Evolutionary conservation across 371 early-diverging fungal genomes (phyloP), one percentile per base, ranked within the genome.

Genomic region (Mortierella sp.): DNA sequence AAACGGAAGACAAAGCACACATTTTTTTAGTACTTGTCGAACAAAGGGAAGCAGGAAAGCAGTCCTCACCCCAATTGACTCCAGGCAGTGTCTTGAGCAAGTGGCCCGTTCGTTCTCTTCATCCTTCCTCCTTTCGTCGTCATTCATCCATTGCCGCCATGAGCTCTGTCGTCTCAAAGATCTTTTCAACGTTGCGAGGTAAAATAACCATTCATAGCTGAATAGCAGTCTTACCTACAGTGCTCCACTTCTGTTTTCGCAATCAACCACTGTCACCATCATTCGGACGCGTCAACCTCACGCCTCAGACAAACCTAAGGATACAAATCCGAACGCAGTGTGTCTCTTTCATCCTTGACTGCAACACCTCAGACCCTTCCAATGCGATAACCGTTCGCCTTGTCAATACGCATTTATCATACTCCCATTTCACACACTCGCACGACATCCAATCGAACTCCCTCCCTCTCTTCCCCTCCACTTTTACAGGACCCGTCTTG

Each of bases 401-500:
- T 34, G 55, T 4, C 7, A 19, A 19, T 19, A 8, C 11, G 13
- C 37, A 34, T 19, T 14, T 22, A 2, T 34, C 3, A 31, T 19
- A 34, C 6, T 19, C 55, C 2, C 29, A 16, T 16, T 7, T 58
- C 34, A 34, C 34, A 47, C 14, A 16, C 3, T 19, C 47, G 5
- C n/a, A 4, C 22, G 19, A n/a, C 4, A 34, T 16, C 0, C 16
- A 29, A 14, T 2, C 6, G 29, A 52, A n/a, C n/a, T n/a, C n/a
- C n/a, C n/a, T n/a, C n/a, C n/a, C n/a, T 47, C 26, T 37, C 45
- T 7, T 16, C 40, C 45, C n/a, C 24, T 52, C 16, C n/a, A 34
- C 34, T 0, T 24, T 55, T 31, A 34, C 69, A 80, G 80, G 79
- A 66, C 78, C 84, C 40, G 52, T 83, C 44, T 77, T 91, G 53